Percentiles rank a stretch among this genome's conserved stretches.
Evolutionary conservation across 192 early-diverging fungal genomes (phyloP).

Genomic region (Gaertneriomyces semiglobifer): DNA sequence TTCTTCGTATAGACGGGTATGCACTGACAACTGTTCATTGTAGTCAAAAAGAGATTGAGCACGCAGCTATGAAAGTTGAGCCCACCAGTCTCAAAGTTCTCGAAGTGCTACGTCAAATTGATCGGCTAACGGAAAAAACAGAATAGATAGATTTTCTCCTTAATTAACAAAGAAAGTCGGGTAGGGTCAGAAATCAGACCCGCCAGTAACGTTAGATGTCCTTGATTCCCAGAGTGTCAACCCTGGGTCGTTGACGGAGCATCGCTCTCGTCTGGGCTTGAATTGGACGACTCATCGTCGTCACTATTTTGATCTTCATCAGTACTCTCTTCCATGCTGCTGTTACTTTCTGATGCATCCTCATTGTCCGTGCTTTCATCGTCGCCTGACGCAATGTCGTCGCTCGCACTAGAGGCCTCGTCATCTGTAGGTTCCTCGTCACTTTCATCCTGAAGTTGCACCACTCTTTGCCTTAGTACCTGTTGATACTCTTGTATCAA

Average conservation of each 20-base stretch:
- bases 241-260: not conserved
- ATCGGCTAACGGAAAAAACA: not conserved
- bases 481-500: slow-evolving; percentile 17
- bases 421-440: slow-evolving; percentile 8
- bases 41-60: too few species aligned
- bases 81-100: too few species aligned
- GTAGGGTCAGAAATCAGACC: not conserved
- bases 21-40: too few species aligned
- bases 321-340: not conserved
- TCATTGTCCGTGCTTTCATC: not conserved
- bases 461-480: slow-evolving; percentile 9
- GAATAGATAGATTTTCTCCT: not conserved
- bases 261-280: not conserved
- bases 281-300: not conserved
- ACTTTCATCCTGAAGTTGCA: slow-evolving; percentile 8
- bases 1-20: too few species aligned
- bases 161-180: not conserved
- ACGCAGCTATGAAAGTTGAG: too few species aligned
- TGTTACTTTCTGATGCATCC: not conserved
- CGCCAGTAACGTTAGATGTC: not conserved
- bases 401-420: not conserved
- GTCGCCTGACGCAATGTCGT: not conserved
- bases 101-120: not conserved
- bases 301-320: not conserved
- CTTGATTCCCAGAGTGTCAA: not conserved